Conservation (phyloP, 495 filamentous ascomycete genomes). For the Geoglossum glabrum region DNA sequence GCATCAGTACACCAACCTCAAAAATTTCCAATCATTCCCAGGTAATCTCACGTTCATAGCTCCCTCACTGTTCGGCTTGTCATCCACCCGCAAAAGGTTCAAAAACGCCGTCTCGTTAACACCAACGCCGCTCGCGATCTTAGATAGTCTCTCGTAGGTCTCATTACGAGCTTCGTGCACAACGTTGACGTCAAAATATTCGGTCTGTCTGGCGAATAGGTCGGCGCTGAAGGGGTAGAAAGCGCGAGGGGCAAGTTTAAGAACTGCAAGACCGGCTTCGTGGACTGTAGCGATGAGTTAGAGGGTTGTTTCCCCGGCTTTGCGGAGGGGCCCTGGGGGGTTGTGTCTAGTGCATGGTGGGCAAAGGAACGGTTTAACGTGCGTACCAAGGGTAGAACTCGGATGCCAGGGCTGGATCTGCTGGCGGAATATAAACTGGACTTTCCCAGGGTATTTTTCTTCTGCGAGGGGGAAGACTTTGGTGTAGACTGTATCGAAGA, state of each 20-base stretch:
- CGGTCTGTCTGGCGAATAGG: conserved; percentile 30
- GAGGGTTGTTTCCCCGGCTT: no score
- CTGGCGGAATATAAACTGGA: conserved; percentile 66
- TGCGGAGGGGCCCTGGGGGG: no score
- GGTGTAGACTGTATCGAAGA: conserved; percentile 51
- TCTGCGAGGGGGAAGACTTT: conserved; percentile 34
- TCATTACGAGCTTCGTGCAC: conserved; percentile 57
- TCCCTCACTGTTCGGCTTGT: conserved; percentile 39
- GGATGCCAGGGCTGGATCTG: conserved; percentile 96
- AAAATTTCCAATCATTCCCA: conserved; percentile 44
- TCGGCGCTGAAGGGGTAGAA: conserved; percentile 59
- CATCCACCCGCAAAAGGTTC: conserved; percentile 38
- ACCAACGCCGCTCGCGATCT: conserved; percentile 43
- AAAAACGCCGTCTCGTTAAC: conserved; percentile 46
- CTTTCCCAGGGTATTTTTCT: conserved; percentile 32
- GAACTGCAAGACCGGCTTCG: conserved; percentile 67
- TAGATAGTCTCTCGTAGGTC: conserved; percentile 61
- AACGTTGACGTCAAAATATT: conserved; percentile 31
- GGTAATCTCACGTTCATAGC: conserved; percentile 40
- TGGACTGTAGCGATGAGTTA: conserved; percentile 39
- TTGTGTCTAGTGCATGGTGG: no score
- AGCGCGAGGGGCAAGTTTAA: conserved; percentile 39
- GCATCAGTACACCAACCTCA: conserved; percentile 35
- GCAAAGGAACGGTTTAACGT: no score
- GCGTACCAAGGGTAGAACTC: conserved; percentile 45